Percentiles rank a stretch among this genome's conserved stretches.
These are phyloP conservation scores for Penicillium silybi DNA, from an alignment of 495 filamentous ascomycete species.

Conservation along the genomic window DNA sequence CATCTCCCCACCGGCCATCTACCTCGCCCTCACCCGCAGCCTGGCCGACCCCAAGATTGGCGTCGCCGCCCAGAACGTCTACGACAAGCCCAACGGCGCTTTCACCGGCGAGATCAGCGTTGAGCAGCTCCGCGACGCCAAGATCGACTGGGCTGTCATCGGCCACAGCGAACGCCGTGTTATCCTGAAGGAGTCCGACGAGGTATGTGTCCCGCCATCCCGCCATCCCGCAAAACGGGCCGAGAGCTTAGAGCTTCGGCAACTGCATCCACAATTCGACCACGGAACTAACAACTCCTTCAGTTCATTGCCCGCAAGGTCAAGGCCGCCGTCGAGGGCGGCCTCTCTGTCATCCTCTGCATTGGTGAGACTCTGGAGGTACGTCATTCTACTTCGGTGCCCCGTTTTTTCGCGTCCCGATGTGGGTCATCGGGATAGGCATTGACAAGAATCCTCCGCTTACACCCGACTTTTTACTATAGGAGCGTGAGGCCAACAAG, in stretches of 20 bases:
- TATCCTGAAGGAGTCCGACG: constrained; percentile 78
- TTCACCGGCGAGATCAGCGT: constrained; percentile 96
- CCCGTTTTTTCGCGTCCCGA: constrained; percentile 22
- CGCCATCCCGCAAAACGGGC: neutral
- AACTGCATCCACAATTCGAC: neutral
- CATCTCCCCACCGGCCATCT: constrained; percentile 84
- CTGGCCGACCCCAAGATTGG: constrained; percentile 65
- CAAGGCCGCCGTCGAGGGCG: constrained; percentile 82
- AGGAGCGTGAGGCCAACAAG: constrained; percentile 80
- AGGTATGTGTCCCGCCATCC: constrained; percentile 35
- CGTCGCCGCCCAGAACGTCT: constrained; percentile 93
- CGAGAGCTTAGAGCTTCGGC: neutral
- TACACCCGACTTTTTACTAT: constrained; percentile 23
- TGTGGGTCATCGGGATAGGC: constrained; percentile 25
- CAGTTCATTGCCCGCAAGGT: constrained; percentile 87
- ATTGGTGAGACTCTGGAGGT: constrained; percentile 89
- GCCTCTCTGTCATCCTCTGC: constrained; percentile 89
- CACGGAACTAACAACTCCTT: neutral
- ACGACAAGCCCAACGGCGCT: constrained; percentile 92
- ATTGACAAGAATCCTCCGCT: constrained; percentile 19
- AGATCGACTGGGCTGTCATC: constrained; percentile 82
- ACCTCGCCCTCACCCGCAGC: constrained; percentile 80
- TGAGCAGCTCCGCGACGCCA: constrained; percentile 80
- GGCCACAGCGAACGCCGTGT: constrained; percentile 92
- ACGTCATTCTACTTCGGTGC: constrained; percentile 25